phyloP scores from a whole-genome alignment of 306 rosid genomes.

The Quercus rubra region DNA sequence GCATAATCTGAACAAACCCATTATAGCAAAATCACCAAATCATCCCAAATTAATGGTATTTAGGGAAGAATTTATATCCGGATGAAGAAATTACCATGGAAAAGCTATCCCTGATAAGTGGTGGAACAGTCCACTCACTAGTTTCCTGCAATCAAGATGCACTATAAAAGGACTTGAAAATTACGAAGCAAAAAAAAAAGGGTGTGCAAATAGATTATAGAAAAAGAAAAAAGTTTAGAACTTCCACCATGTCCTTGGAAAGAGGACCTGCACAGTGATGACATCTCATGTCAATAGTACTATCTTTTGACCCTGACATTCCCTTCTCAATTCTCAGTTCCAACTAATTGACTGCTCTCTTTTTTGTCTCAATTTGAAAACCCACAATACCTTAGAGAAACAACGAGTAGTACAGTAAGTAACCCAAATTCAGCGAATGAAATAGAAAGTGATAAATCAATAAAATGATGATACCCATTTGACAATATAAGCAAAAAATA shows the following conservation, averaged over 20 bases:
- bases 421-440: too few species aligned
- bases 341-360: too few species aligned
- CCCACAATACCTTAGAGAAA: too few species aligned
- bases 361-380: too few species aligned
- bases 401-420: too few species aligned
- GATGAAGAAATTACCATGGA: slow-evolving; percentile 57
- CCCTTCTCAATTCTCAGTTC: background rate
- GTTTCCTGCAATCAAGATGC: slow-evolving; percentile 52
- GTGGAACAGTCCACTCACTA: slow-evolving; percentile 65
- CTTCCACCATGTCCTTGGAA: slow-evolving; percentile 51
- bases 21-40: background rate
- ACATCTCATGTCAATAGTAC: slow-evolving; percentile 38
- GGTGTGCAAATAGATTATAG: background rate
- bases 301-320: background rate
- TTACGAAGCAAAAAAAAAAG: background rate
- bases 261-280: slow-evolving; percentile 90
- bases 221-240: background rate
- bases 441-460: too few species aligned
- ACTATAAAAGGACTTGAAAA: background rate
- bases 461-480: too few species aligned
- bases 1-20: background rate
- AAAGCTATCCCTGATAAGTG: slow-evolving; percentile 79
- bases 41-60: background rate
- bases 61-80: background rate
- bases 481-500: too few species aligned